These are phyloP conservation scores for Colletotrichum salicis DNA, from an alignment of 2,329 filamentous ascomycete genomes.

Conservation along the genomic window DNA sequence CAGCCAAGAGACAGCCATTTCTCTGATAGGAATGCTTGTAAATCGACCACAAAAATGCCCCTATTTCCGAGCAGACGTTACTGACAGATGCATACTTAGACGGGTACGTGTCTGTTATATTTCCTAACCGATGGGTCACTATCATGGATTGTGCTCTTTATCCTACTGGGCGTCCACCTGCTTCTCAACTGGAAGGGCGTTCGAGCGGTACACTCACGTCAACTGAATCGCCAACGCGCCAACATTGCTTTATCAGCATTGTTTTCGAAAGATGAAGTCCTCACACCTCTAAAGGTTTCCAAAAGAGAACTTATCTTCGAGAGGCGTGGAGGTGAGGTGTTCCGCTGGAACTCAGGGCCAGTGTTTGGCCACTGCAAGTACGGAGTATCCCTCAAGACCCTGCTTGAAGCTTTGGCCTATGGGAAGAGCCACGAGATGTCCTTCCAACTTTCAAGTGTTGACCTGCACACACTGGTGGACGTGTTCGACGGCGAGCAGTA, in stretches of 20 bases:
- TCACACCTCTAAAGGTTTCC: slow-evolving; percentile 16
- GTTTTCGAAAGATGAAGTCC: slow-evolving; percentile 5
- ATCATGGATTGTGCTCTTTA: slow-evolving; percentile 20
- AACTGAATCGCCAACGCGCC: slow-evolving; percentile 25
- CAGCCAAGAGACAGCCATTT: slow-evolving; percentile 32
- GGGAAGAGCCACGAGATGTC: not conserved
- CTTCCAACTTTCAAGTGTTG: slow-evolving; percentile 15
- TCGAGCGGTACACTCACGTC: slow-evolving; percentile 25
- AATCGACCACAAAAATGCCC: not conserved
- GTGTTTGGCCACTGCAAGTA: slow-evolving; percentile 27
- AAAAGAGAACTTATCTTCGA: slow-evolving; percentile 24
- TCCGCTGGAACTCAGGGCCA: slow-evolving; percentile 14
- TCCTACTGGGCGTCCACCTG: slow-evolving; percentile 12
- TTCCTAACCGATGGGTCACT: not conserved
- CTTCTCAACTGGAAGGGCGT: slow-evolving; percentile 31
- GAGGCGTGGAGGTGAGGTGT: slow-evolving; percentile 20
- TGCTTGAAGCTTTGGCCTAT: slow-evolving; percentile 3
- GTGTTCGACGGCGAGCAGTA: slow-evolving; percentile 21
- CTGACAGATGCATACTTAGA: not conserved
- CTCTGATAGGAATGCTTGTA: slow-evolving; percentile 31
- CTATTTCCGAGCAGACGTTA: accelerated
- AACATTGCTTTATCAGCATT: slow-evolving; percentile 28
- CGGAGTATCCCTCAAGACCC: slow-evolving; percentile 5
- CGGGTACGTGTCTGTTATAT: slow-evolving; percentile 19
- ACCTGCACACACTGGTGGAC: not conserved